Percentiles rank a stretch among this genome's conserved stretches.
These are phyloP conservation scores for Pogostemon cablin DNA, from an alignment of 257 asterid genomes.

Conservation along the genomic window DNA sequence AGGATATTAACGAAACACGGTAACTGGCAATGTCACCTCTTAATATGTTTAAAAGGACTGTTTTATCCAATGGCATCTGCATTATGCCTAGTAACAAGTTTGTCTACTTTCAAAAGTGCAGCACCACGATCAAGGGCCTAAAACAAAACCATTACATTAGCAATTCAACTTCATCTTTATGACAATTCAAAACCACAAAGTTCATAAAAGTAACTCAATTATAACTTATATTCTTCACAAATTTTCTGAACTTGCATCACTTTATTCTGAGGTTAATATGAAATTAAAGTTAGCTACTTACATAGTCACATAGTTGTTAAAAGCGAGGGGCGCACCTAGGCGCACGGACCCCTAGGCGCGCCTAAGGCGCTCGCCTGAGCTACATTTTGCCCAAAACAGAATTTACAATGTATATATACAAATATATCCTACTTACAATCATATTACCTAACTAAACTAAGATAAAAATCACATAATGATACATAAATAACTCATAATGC, in stretches of 20 bases:
- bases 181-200: slow-evolving; percentile 12
- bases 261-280: slow-evolving; percentile 23
- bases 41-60: slow-evolving; percentile 89
- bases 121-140: slow-evolving; percentile 99
- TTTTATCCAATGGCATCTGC: slow-evolving; percentile 97
- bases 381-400: too few species aligned
- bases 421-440: too few species aligned
- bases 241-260: slow-evolving; percentile 23
- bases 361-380: too few species aligned
- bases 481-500: too few species aligned
- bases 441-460: too few species aligned
- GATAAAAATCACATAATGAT: too few species aligned
- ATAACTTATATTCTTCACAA: neutral
- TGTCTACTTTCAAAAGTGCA: slow-evolving; percentile 89
- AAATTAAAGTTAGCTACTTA: neutral
- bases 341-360: too few species aligned
- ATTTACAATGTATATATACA: too few species aligned
- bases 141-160: slow-evolving; percentile 15
- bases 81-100: slow-evolving; percentile 95
- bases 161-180: neutral
- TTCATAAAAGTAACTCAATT: neutral
- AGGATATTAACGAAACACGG: neutral
- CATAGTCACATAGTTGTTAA: too few species aligned
- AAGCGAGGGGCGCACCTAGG: too few species aligned
- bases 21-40: slow-evolving; percentile 99